These are phyloP conservation scores for Thielaviopsis populi DNA, from an alignment of 2,329 filamentous ascomycete genomes.

Conservation along the genomic window DNA sequence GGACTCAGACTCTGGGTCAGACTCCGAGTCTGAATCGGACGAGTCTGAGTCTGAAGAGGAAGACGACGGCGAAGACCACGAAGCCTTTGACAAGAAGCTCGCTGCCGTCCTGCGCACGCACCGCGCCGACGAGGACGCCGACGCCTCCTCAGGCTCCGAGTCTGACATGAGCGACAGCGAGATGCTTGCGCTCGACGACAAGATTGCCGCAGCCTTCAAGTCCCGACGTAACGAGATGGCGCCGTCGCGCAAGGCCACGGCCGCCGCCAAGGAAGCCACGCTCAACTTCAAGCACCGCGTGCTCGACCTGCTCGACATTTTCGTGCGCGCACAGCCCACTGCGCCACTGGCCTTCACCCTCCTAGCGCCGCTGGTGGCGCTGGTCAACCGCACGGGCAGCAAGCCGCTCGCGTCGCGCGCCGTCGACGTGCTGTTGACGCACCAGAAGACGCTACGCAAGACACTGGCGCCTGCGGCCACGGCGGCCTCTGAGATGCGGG, in stretches of 20 bases:
- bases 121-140: constrained; percentile 42
- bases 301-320: constrained; percentile 74
- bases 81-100: constrained; percentile 55
- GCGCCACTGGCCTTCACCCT: constrained; percentile 53
- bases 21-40: constrained; percentile 29
- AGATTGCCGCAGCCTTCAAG: constrained; percentile 73
- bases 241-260: constrained; percentile 68
- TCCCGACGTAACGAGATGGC: constrained; percentile 48
- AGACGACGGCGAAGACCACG: constrained; percentile 29
- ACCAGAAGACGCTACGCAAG: constrained; percentile 53
- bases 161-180: constrained; percentile 90
- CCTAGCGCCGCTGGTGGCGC: constrained; percentile 59
- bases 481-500: not conserved
- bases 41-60: constrained; percentile 32
- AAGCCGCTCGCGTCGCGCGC: constrained; percentile 64
- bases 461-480: constrained; percentile 27
- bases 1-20: constrained; percentile 30
- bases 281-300: constrained; percentile 91
- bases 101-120: constrained; percentile 65
- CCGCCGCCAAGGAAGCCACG: constrained; percentile 76
- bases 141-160: constrained; percentile 44
- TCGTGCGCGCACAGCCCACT: constrained; percentile 61
- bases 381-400: constrained; percentile 60
- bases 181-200: constrained; percentile 78
- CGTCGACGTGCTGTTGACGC: constrained; percentile 54